These are phyloP conservation scores for Psilocybe cubensis DNA, from an alignment of 768 basidiomycete genomes.

Conservation along the genomic window DNA sequence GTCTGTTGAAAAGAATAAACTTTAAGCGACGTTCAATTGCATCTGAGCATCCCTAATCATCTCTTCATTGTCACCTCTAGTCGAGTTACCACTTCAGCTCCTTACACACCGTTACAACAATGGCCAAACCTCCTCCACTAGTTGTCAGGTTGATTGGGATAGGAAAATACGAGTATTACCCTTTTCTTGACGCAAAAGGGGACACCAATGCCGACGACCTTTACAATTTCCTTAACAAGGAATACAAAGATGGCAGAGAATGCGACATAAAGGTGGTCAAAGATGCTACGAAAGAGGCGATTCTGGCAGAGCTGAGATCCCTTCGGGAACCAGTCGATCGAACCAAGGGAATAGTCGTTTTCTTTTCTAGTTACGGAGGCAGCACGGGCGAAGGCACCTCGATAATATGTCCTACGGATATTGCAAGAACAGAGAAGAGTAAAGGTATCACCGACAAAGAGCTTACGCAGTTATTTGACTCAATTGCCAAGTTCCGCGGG, in stretches of 20 bases:
- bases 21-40: too few relatives aligned
- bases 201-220: not conserved
- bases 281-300: not conserved
- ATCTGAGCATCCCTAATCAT: too few relatives aligned
- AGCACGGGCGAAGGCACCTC: not conserved
- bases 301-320: not conserved
- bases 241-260: not conserved
- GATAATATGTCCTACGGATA: not conserved
- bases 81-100: not conserved
- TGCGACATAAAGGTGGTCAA: not conserved
- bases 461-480: not conserved
- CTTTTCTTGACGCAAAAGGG: not conserved
- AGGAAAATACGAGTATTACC: not conserved
- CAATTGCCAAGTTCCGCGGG: not conserved
- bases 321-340: not conserved
- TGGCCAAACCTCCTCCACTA: not conserved
- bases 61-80: too few relatives aligned
- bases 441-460: not conserved
- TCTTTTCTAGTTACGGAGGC: not conserved
- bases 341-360: not conserved
- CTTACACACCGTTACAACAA: not conserved
- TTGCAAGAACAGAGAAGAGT: not conserved
- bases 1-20: too few relatives aligned
- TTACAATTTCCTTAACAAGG: not conserved
- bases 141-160: not conserved